Evolutionary conservation across 495 filamentous ascomycete genomes (phyloP).

Genomic region (Trichoderma gamsii): DNA sequence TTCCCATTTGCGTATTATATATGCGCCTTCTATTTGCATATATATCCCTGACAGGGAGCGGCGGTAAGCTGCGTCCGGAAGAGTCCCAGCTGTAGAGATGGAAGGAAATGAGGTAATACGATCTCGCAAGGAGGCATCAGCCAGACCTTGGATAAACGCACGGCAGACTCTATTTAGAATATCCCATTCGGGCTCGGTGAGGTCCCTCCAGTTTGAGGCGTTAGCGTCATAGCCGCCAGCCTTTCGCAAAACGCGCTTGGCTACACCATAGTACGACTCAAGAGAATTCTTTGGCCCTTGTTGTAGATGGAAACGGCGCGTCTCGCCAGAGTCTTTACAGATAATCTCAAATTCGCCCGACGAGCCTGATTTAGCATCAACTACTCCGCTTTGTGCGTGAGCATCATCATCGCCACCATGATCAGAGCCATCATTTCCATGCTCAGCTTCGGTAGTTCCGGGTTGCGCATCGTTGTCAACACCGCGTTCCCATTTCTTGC

Average conservation of each 20-base stretch:
- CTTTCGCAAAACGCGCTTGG: constrained; percentile 42
- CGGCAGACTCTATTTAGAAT: constrained; percentile 41
- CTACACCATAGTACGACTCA: constrained; percentile 33
- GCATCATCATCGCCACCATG: constrained; percentile 9
- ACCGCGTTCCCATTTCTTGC: constrained; percentile 55
- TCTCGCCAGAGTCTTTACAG: not conserved
- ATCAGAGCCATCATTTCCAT: constrained; percentile 32
- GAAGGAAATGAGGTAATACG: constrained; percentile 36
- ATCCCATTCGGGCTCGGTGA: constrained; percentile 31
- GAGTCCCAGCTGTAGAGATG: constrained; percentile 25
- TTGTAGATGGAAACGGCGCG: constrained; percentile 24
- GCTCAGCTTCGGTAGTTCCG: constrained; percentile 31
- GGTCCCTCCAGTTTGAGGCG: constrained; percentile 31
- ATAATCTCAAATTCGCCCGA: constrained; percentile 6
- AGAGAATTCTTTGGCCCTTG: constrained; percentile 34
- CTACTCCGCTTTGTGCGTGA: not conserved
- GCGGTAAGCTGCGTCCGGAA: constrained; percentile 20
- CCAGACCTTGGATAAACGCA: constrained; percentile 45
- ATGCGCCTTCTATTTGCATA: constrained; percentile 47
- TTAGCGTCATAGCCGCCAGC: constrained; percentile 42
- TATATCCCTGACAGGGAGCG: constrained; percentile 42
- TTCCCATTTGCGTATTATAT: constrained; percentile 40
- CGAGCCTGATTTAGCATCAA: constrained; percentile 2
- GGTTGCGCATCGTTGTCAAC: constrained; percentile 23
- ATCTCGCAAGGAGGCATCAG: constrained; percentile 32